phyloP scores from a whole-genome alignment of 805 yeast species.

The Saccharomyces kudriavzevii region DNA sequence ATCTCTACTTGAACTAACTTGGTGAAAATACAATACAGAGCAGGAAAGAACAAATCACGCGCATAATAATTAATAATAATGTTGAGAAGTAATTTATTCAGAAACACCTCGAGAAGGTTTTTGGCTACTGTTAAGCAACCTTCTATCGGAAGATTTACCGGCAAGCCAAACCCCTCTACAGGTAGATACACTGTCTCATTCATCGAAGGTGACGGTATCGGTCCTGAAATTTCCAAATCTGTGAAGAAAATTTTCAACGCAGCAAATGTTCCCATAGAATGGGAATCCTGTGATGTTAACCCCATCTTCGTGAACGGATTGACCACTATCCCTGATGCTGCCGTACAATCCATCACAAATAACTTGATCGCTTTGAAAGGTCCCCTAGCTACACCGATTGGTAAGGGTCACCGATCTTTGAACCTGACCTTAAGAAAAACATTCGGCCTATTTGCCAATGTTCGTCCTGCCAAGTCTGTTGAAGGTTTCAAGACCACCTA shows the following conservation, averaged over 20 bases:
- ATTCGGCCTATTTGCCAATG: conserved; percentile 91
- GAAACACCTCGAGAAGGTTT: conserved; percentile 7
- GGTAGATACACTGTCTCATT: conserved; percentile 91
- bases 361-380: conserved; percentile 96
- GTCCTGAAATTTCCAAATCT: conserved; percentile 88
- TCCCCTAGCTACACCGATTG: conserved; percentile 96
- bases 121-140: conserved; percentile 26
- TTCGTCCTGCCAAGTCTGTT: conserved; percentile 91
- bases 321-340: conserved; percentile 86
- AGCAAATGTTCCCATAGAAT: conserved; percentile 90
- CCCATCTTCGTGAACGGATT: conserved; percentile 87
- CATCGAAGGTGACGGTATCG: conserved; percentile 98
- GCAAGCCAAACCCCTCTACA: conserved; percentile 37
- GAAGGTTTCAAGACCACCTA: conserved; percentile 84
- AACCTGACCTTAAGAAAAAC: conserved; percentile 97
- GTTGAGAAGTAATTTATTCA: conserved; percentile 8
- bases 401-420: conserved; percentile 96
- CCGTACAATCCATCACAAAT: conserved; percentile 86
- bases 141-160: conserved; percentile 28
- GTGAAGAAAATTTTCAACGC: conserved; percentile 90
- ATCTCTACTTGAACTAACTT: background rate
- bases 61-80: background rate
- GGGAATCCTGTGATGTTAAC: conserved; percentile 96
- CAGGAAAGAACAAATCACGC: background rate
- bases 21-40: background rate